Percentiles rank a stretch among this genome's conserved stretches.
phyloP scores from a whole-genome alignment of 2,329 filamentous ascomycete genomes.

The Hypoxylon sp. region DNA sequence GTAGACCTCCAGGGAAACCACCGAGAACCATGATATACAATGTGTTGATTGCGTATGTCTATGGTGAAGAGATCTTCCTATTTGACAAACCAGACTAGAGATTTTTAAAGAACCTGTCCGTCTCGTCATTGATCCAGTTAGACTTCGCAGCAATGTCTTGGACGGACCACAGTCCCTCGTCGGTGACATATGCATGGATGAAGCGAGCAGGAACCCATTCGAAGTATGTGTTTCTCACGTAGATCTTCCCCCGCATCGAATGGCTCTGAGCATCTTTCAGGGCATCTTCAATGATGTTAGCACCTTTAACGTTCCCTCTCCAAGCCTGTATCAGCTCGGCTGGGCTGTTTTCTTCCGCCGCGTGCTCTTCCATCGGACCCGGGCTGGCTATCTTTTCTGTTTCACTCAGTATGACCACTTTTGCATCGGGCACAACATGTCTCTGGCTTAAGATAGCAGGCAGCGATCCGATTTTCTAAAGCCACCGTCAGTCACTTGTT shows the following conservation, averaged over 20 bases:
- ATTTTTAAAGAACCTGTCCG: conserved; percentile 58
- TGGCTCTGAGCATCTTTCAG: conserved; percentile 2
- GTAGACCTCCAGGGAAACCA: too few relatives aligned
- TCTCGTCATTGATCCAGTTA: conserved; percentile 52
- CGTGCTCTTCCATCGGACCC: conserved; percentile 58
- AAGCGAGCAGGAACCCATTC: conserved; percentile 68
- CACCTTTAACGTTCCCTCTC: conserved; percentile 51
- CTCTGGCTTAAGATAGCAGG: conserved; percentile 68
- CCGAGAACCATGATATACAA: not conserved
- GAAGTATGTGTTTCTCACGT: conserved; percentile 67
- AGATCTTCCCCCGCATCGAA: conserved; percentile 43
- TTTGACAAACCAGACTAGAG: conserved; percentile 47
- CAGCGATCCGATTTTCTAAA: conserved; percentile 70
- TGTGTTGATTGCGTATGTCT: not conserved
- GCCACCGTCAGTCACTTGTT: conserved; percentile 2
- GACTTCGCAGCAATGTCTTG: conserved; percentile 58
- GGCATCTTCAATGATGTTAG: conserved; percentile 31
- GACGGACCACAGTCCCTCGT: conserved; percentile 60
- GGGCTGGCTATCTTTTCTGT: conserved; percentile 71
- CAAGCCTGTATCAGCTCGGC: conserved; percentile 64
- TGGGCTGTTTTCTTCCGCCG: conserved; percentile 64
- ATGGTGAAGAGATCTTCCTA: not conserved
- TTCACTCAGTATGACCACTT: conserved; percentile 69
- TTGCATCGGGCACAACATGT: conserved; percentile 59
- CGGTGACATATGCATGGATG: conserved; percentile 67